Base-by-base conservation (phyloP, 1,284 basidiomycete genomes). In the Blastosporella zonata region DNA sequence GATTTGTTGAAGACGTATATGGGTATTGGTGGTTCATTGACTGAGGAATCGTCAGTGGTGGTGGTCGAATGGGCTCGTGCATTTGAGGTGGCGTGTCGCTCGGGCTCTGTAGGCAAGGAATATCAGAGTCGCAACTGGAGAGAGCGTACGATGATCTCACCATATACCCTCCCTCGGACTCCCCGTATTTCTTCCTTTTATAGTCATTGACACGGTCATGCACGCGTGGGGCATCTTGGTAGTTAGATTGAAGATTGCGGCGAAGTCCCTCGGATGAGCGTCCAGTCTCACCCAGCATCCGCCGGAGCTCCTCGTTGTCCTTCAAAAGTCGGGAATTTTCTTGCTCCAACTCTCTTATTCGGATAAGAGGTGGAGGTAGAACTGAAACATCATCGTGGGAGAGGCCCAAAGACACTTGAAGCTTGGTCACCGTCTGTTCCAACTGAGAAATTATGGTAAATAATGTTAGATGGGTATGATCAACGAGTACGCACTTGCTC, bases 341-440 rank as follows among this genome's bases (percentile, higher is more conserved):
- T 59, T 85, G 78, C 62, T 90, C 84, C 45, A 90, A 78, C 60
- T 89, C 87, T 23, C 82, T 78, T 57, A 89, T 84, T 58, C 84
- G 81, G 57, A 80, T 65, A 10, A 83, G 70, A 0, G 85, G 83
- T 0, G 86, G 82, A 0, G 86, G 84, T 1, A 87, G 70, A 1
- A 81, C 79, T 6, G 78, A 74, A 20, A 87, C 78, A 55, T 88
- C 82, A 58, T 89, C 86, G 21, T 81, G 78, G 6, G 83, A 73
- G 54, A 82, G 78, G 0, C 82, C 82, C 29, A 89, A 72, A 0
- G 82, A 79, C 0, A 80, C 79, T 62, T 90, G 88, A 3, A 90
- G 76, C 61, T 87, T 88, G 1, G 84, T 84, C 31, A 91, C 88
- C 0, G 86, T 89, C 63, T 86, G 81, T 59, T 91, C 88, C 54